A percentile compares a stretch with the other conserved stretches of the same genome.
Evolutionary conservation across 352 stramenopile genomes (phyloP).

Genomic region (Pythium rhizo-oryzae): DNA sequence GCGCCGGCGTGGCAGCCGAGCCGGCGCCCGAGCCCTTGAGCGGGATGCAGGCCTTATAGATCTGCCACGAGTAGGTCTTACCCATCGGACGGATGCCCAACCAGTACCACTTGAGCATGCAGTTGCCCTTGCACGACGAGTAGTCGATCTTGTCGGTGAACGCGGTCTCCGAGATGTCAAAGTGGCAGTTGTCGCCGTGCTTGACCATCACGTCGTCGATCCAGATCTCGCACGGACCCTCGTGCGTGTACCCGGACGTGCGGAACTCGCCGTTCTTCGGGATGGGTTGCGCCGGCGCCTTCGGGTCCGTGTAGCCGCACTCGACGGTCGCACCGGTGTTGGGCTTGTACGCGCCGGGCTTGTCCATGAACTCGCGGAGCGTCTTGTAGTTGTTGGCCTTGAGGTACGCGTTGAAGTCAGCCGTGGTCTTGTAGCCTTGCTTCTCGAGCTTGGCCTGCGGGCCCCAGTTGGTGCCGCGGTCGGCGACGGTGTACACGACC

Average conservation of each 20-base stretch:
- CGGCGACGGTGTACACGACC: constrained; percentile 18
- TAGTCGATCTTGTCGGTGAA: constrained; percentile 33
- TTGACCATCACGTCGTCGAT: constrained; percentile 21
- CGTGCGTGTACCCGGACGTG: constrained; percentile 36
- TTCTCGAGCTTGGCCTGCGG: constrained; percentile 52
- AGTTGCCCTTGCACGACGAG: constrained; percentile 25
- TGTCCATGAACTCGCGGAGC: constrained; percentile 47
- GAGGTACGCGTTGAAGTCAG: constrained; percentile 46
- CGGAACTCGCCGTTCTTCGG: constrained; percentile 24
- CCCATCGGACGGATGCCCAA: constrained; percentile 32
- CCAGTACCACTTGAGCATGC: constrained; percentile 36
- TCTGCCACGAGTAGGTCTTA: constrained; percentile 54
- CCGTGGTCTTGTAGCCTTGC: constrained; percentile 43
- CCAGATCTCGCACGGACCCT: too few relatives aligned
- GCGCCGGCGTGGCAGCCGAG: constrained; percentile 3
- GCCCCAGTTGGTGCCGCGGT: constrained; percentile 18
- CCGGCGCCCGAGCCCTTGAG: constrained; percentile 4
- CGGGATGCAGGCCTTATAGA: constrained; percentile 59
- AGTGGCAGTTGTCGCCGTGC: constrained; percentile 32
- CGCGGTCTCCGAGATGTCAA: constrained; percentile 30
- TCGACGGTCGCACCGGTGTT: constrained; percentile 33
- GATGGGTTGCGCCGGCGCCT: constrained; percentile 22
- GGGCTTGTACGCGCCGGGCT: constrained; percentile 38
- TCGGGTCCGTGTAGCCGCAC: constrained; percentile 32
- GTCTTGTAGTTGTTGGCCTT: constrained; percentile 43